Percentiles rank a stretch among this genome's conserved stretches.
Evolutionary conservation across 495 filamentous ascomycete genomes (phyloP).

Genomic region (Friedmanniomyces simplex): DNA sequence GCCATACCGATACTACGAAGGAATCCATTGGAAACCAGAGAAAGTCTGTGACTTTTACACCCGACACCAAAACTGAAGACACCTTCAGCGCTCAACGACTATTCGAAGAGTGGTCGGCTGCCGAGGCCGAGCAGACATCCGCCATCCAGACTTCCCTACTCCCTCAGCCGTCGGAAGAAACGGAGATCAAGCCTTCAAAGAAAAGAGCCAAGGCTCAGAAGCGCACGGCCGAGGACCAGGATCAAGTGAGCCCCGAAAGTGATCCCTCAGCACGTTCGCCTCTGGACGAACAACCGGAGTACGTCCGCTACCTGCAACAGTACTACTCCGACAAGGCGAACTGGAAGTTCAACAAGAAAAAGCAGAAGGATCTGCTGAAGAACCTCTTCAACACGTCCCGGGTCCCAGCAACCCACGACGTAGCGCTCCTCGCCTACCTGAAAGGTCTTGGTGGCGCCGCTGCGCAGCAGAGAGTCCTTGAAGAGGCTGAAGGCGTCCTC

Average conservation of each 20-base stretch:
- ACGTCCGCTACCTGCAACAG: slow-evolving; percentile 60
- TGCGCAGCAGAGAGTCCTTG: slow-evolving; percentile 35
- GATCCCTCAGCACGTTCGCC: slow-evolving; percentile 24
- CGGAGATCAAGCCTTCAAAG: not conserved
- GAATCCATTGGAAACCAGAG: slow-evolving; percentile 22
- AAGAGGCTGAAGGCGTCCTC: slow-evolving; percentile 23
- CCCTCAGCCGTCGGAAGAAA: not conserved
- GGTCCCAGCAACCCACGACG: slow-evolving; percentile 55
- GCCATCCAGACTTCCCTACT: not conserved
- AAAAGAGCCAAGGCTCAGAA: slow-evolving; percentile 1
- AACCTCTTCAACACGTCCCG: slow-evolving; percentile 58
- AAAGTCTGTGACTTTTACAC: slow-evolving; percentile 72
- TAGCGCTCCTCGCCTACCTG: slow-evolving; percentile 58
- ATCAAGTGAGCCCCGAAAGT: not conserved
- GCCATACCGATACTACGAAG: not conserved
- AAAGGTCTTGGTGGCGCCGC: slow-evolving; percentile 56
- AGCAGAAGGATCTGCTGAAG: slow-evolving; percentile 73
- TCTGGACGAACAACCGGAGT: slow-evolving; percentile 14
- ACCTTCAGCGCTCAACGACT: slow-evolving; percentile 26
- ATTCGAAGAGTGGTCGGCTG: slow-evolving; percentile 14
- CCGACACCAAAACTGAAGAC: slow-evolving; percentile 54
- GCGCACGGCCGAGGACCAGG: not conserved
- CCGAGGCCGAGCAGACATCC: not conserved
- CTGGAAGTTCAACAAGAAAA: slow-evolving; percentile 93
- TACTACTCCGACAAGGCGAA: slow-evolving; percentile 53